Evolutionary conservation across 306 rosid genomes (phyloP).

Genomic region (Prunus dulcis): DNA sequence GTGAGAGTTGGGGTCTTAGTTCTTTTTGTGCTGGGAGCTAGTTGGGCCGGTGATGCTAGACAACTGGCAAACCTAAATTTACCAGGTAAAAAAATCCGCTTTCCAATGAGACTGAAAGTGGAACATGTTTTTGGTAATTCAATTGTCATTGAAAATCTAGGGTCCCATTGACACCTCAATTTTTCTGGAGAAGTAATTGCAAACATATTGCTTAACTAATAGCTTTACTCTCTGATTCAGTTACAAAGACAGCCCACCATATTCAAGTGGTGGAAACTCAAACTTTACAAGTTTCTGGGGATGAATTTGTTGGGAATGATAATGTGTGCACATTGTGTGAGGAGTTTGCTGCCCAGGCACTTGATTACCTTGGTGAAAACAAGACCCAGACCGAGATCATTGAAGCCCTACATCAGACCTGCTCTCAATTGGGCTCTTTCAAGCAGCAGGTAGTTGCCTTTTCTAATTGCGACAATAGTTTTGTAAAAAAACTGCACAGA

Average conservation of each 20-base stretch:
- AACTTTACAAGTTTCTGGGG: conserved; percentile 1
- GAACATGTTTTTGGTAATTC: not conserved
- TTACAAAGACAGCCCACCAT: conserved; percentile 27
- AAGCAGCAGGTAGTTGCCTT: conserved; percentile 41
- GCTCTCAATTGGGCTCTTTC: conserved; percentile 42
- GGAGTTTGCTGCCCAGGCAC: conserved; percentile 63
- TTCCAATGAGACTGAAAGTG: not conserved
- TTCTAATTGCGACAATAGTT: not conserved
- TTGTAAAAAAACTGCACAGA: not conserved
- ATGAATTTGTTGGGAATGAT: conserved; percentile 20
- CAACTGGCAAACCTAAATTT: conserved; percentile 11
- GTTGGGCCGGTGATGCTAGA: conserved; percentile 59
- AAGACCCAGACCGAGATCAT: conserved; percentile 67
- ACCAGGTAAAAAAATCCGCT: conserved; percentile 7
- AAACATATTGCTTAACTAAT: not conserved
- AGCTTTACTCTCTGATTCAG: conserved; percentile 20
- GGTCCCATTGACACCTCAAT: not conserved
- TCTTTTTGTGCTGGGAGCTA: conserved; percentile 47
- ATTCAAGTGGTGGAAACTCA: conserved; percentile 30
- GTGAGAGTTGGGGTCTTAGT: conserved; percentile 49
- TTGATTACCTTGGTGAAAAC: conserved; percentile 58
- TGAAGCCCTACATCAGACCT: conserved; percentile 45
- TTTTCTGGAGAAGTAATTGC: not conserved
- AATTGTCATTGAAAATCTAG: not conserved
- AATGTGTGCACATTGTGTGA: conserved; percentile 69